Percentiles rank a stretch among this genome's conserved stretches.
These are phyloP conservation scores for Diutina neorugosa DNA, from an alignment of 1,139 yeast species.

Conservation along the genomic window DNA sequence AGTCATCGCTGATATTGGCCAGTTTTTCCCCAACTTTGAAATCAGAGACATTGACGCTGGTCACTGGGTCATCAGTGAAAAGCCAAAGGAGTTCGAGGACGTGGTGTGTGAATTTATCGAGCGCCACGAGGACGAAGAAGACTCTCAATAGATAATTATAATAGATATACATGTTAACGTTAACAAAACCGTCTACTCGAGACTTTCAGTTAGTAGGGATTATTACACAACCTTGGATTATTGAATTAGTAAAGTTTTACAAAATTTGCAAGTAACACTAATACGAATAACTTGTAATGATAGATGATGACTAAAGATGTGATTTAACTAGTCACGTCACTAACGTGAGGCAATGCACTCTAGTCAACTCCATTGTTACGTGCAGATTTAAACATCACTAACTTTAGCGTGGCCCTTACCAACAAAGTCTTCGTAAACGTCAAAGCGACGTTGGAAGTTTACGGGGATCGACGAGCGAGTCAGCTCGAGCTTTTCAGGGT, in stretches of 20 bases:
- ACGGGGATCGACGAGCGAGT: conserved; percentile 72
- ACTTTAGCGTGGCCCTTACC: conserved; percentile 2
- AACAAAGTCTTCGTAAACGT: conserved; percentile 50
- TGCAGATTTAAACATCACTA: not conserved
- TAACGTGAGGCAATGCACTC: no score
- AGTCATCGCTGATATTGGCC: conserved; percentile 59
- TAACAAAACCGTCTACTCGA: no score
- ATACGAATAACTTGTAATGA: no score
- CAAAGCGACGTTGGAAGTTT: conserved; percentile 70
- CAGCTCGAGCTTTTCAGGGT: conserved; percentile 45
- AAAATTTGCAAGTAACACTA: no score
- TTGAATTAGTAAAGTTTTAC: no score
- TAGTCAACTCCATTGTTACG: no score
- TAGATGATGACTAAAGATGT: no score
- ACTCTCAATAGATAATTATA: not conserved
- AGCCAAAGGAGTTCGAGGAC: conserved; percentile 57
- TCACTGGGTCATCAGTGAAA: conserved; percentile 84
- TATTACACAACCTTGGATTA: no score
- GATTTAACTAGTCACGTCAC: no score
- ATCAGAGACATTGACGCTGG: conserved; percentile 70
- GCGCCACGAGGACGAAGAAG: conserved; percentile 41
- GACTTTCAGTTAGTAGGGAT: no score
- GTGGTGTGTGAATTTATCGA: conserved; percentile 47
- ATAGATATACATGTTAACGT: not conserved
- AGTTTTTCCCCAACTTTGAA: conserved; percentile 69